Evolutionary conservation across 306 rosid species (phyloP), one percentile per base, ranked within the genome.

Genomic region (Pachyrhizus erosus): DNA sequence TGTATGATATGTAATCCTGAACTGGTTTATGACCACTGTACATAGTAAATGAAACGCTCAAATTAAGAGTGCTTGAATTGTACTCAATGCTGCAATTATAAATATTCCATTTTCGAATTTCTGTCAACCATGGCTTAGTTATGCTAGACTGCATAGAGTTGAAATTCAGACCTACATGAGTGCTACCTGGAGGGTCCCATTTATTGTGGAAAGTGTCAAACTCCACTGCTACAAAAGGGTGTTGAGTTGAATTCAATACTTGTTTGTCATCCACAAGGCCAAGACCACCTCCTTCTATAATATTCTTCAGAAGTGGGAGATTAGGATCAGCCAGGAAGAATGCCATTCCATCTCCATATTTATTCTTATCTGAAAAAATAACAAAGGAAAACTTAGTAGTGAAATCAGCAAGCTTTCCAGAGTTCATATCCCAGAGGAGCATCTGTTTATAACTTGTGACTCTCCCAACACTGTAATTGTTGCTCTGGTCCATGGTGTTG

Each of bases 291-390:
- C 91, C 88, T 77, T 27, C 20, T 1, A 21, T 13, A 9, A 61
- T 9, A 1, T 24, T 1, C 5, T 69, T 39, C 7, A 49, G 27
- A 68, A 81, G 68, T 8, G 76, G 87, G 14, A 84, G 86, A 17
- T 42, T n/a, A 42, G 83, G 80, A 67, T 80, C 77, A 0, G 90
- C 90, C 2, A 90, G 34, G 78, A 90, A 88, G 76, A 92, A 92
- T 9, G 87, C 73, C 58, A 88, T 48, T 27, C 91, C 97, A 54
- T 90, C 89, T 37, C 75, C 94, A 71, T 77, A 87, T 0, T 0
- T 0, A 0, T 0, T 5, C 8, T 66, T 23, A 0, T 70, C 27
- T 6, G 94, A 75, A 66, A 24, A 80, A 45, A 91, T 14, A 75
- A 67, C 46, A 40, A 90, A 91, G 70, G 89, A 75, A 68, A 92